These are phyloP conservation scores for Mycotypha africana DNA, from an alignment of 371 early-diverging fungal species.

Conservation along the genomic window DNA sequence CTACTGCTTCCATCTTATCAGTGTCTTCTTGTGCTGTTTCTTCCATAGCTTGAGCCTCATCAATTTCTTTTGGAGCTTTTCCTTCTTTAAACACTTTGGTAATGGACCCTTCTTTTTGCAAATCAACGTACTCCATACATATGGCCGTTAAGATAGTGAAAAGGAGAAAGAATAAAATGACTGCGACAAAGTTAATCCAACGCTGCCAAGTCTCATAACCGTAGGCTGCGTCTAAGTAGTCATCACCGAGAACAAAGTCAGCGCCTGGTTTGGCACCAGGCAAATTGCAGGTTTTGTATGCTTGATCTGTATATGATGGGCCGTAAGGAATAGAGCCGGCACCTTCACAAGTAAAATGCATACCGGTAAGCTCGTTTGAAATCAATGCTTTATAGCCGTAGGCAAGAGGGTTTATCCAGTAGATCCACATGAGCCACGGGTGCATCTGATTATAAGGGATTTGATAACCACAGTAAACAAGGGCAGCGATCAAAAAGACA, in stretches of 20 bases:
- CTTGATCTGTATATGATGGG: slow-evolving; percentile 32
- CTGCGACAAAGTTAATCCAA: slow-evolving; percentile 58
- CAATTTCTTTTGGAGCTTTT: slow-evolving; percentile 22
- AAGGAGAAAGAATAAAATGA: slow-evolving; percentile 48
- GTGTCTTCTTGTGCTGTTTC: slow-evolving; percentile 20
- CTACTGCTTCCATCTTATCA: slow-evolving; percentile 30
- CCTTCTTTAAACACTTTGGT: slow-evolving; percentile 53
- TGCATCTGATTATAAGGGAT: slow-evolving; percentile 60
- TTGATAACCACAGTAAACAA: slow-evolving; percentile 64
- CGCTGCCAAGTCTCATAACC: slow-evolving; percentile 36
- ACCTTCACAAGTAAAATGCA: slow-evolving; percentile 32
- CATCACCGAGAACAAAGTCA: slow-evolving; percentile 39
- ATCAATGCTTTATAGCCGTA: slow-evolving; percentile 63
- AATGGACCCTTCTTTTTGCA: slow-evolving; percentile 47
- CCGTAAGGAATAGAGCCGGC: slow-evolving; percentile 38
- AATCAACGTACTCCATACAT: slow-evolving; percentile 50
- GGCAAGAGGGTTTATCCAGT: slow-evolving; percentile 66
- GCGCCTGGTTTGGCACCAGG: slow-evolving; percentile 46
- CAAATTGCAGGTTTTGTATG: slow-evolving; percentile 51
- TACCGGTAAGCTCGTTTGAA: slow-evolving; percentile 58
- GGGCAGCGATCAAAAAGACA: slow-evolving; percentile 47
- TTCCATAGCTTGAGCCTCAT: slow-evolving; percentile 14
- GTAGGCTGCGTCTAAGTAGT: slow-evolving; percentile 41
- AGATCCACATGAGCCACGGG: slow-evolving; percentile 69
- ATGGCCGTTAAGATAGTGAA: slow-evolving; percentile 47